These are phyloP conservation scores for Paramecium tetraurelia DNA, from an alignment of 73 alveolate species.

Conservation along the genomic window DNA sequence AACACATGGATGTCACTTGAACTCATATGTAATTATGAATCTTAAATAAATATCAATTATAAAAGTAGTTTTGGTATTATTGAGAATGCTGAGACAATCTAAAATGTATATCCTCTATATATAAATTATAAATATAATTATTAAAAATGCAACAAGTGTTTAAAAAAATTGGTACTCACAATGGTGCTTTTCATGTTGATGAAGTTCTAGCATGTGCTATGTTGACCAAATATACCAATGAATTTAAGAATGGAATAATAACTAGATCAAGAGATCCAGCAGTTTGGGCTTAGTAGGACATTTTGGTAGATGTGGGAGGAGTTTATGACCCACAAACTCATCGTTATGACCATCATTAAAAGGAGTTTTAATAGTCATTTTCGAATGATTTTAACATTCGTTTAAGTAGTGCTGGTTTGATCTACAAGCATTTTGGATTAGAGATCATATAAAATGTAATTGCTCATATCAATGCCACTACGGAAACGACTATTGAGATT, in stretches of 20 bases:
- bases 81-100: not conserved
- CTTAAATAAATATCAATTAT: not conserved
- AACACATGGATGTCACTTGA: constrained; percentile 44
- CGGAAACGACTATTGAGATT: not conserved
- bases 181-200: constrained; percentile 90
- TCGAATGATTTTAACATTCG: constrained; percentile 59
- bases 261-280: constrained; percentile 88
- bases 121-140: not conserved
- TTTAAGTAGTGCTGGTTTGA: constrained; percentile 89
- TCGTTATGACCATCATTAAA: constrained; percentile 94
- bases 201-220: constrained; percentile 87
- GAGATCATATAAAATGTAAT: constrained; percentile 75
- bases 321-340: constrained; percentile 71
- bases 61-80: not conserved
- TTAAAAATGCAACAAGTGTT: not conserved
- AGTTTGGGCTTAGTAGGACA: constrained; percentile 75
- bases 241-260: constrained; percentile 66
- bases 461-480: not conserved
- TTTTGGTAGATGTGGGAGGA: constrained; percentile 92
- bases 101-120: not conserved
- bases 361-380: constrained; percentile 73
- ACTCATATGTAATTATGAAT: not conserved
- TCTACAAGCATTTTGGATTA: constrained; percentile 88
- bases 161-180: constrained; percentile 84
- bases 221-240: constrained; percentile 72